phyloP scores from a whole-genome alignment of 305 asterid genomes.

The Fraxinus velutina region DNA sequence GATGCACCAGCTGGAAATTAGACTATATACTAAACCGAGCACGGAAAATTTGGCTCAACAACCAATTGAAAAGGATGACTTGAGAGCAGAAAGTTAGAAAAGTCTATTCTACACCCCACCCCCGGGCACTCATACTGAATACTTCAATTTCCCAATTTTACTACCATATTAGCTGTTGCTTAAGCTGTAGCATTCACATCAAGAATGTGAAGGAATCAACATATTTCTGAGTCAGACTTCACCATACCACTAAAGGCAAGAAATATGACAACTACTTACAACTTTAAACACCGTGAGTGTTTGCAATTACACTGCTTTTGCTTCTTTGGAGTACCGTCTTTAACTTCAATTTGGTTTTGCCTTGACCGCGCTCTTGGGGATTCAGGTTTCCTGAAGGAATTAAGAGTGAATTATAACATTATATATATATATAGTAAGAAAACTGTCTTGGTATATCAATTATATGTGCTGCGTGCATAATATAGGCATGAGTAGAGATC shows the following conservation, averaged over 20 bases:
- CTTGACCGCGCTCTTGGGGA: constrained; percentile 62
- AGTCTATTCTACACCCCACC: neutral
- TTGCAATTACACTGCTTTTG: constrained; percentile 82
- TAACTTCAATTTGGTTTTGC: constrained; percentile 48
- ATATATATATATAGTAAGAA: neutral
- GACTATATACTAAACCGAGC: neutral
- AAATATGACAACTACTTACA: constrained; percentile 48
- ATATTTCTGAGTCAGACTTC: neutral
- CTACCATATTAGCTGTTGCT: neutral
- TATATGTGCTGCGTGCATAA: neutral
- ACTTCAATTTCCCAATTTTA: constrained; percentile 3
- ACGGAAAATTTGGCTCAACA: neutral
- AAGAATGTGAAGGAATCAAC: neutral
- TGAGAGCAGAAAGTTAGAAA: neutral
- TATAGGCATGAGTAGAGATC: neutral
- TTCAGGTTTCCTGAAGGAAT: constrained; percentile 59
- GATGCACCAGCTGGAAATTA: neutral
- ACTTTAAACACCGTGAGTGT: constrained; percentile 70
- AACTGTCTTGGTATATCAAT: neutral
- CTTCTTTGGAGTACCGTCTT: constrained; percentile 77
- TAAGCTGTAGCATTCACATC: neutral
- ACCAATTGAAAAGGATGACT: neutral
- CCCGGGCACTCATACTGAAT: neutral
- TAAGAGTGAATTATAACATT: constrained; percentile 11
- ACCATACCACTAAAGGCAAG: constrained; percentile 4